These are phyloP conservation scores for Cenchrus purpureus DNA, from an alignment of 176 grass and related monocot genomes.

Conservation along the genomic window DNA sequence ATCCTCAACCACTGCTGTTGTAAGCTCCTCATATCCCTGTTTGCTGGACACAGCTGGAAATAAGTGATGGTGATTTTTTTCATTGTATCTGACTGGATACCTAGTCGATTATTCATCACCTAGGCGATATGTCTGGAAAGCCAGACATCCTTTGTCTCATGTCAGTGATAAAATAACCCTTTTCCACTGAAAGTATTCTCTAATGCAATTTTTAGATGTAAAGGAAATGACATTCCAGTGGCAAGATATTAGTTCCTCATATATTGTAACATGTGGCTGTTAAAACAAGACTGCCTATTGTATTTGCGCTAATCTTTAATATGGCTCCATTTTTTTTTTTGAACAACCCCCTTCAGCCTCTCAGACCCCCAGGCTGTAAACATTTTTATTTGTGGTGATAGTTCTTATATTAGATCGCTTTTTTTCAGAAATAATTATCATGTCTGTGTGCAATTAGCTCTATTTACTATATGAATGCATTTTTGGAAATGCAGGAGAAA, in stretches of 20 bases:
- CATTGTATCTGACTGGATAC: neutral
- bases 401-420: neutral
- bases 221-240: neutral
- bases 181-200: neutral
- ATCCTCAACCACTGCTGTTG: neutral
- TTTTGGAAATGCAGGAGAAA: slow-evolving; percentile 69
- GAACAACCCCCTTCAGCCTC: too few relatives aligned
- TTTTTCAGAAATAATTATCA: neutral
- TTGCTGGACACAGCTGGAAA: neutral
- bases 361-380: too few relatives aligned
- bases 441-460: slow-evolving; percentile 16
- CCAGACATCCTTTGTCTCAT: neutral
- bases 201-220: neutral
- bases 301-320: neutral
- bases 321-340: neutral
- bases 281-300: neutral
- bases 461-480: slow-evolving; percentile 22
- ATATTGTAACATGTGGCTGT: neutral
- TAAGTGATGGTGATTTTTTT: neutral
- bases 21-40: neutral
- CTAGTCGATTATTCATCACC: neutral
- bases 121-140: neutral
- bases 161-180: neutral
- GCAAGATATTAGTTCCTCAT: neutral
- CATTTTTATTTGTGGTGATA: neutral